Base-by-base conservation (phyloP, 2,329 filamentous ascomycete genomes). In the Cladobotryum protrusum region DNA sequence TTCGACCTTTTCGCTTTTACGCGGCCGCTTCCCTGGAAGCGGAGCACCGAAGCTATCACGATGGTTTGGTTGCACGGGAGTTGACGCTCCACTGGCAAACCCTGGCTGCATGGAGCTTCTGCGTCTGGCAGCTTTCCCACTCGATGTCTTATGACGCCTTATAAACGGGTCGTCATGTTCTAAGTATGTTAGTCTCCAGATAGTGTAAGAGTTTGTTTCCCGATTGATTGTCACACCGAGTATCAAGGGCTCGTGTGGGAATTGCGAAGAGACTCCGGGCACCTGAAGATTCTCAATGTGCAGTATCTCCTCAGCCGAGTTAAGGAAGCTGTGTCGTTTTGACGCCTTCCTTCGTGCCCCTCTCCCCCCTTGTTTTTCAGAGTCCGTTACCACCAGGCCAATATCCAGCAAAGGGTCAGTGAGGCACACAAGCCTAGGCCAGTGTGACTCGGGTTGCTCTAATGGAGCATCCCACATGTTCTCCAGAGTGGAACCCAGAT, bases 321-420 rank as follows among this genome's bases (percentile, higher is more conserved):
- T 83, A 34, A 96, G 76, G 17, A 89, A 80, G 11, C 63, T 60
- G 6, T 73, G 68, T 9, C 72, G 74, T n/a, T 63, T 71, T 3
- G 67, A 63, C 8, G 67, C 63, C 11, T 60, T 65, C 37, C 65
- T 70, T 55, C 57, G 59, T 33, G 56, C 50, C 15, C 49, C 53
- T 45, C 62, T 65, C 15, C 55, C 54, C 42, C 54, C 57, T 40
- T 62, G 59, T 37, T 69, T 69, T 15, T 79, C 75, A 2, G 76
- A 69, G 44, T 77, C 73, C 5, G 80, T 79, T 14, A 93, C 87
- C 15, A 96, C 82, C 40, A 96, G 72, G 1, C 91, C 92, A 60
- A 96, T 77, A 58, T 96, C 91, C 3, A 88, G 79, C 50, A 96
- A 73, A 2, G 92, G 92, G 61, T 95, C 89, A 3, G 86, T 90